Conservation (phyloP, 805 yeast genomes). For the Cyberlindnera euphorbiiphila region DNA sequence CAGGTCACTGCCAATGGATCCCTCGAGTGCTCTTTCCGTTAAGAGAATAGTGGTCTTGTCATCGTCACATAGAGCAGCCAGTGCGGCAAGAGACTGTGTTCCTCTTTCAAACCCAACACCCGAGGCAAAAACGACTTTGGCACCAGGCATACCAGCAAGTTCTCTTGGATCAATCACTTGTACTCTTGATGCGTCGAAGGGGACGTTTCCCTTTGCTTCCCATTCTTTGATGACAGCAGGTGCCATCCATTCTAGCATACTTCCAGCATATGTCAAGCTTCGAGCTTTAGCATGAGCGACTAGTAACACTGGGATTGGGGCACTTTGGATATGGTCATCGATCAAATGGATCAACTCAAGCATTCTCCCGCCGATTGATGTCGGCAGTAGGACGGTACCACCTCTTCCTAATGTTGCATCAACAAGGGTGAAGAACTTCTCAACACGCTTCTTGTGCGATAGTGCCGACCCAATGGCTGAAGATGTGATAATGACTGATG, state of each 20-base stretch:
- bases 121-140: slow-evolving; percentile 77
- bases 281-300: slow-evolving; percentile 79
- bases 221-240: slow-evolving; percentile 79
- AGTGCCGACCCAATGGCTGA: slow-evolving; percentile 61
- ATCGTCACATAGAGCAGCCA: slow-evolving; percentile 54
- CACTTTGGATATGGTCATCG: slow-evolving; percentile 53
- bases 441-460: slow-evolving; percentile 60
- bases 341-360: slow-evolving; percentile 72
- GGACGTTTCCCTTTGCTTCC: slow-evolving; percentile 69
- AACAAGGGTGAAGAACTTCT: slow-evolving; percentile 57
- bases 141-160: slow-evolving; percentile 51
- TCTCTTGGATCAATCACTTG: slow-evolving; percentile 57
- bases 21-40: slow-evolving; percentile 57
- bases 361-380: slow-evolving; percentile 74
- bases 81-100: slow-evolving; percentile 49
- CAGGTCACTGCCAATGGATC: slow-evolving; percentile 47
- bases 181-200: slow-evolving; percentile 70
- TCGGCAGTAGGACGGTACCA: slow-evolving; percentile 81
- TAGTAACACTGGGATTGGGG: slow-evolving; percentile 64
- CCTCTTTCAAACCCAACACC: slow-evolving; percentile 66
- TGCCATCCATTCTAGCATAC: slow-evolving; percentile 96
- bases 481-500: slow-evolving; percentile 79
- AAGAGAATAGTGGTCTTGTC: slow-evolving; percentile 68
- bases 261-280: slow-evolving; percentile 73
- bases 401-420: slow-evolving; percentile 67